These are phyloP conservation scores for Alternaria angustiovoidea DNA, from an alignment of 2,329 filamentous ascomycete species.

Conservation along the genomic window DNA sequence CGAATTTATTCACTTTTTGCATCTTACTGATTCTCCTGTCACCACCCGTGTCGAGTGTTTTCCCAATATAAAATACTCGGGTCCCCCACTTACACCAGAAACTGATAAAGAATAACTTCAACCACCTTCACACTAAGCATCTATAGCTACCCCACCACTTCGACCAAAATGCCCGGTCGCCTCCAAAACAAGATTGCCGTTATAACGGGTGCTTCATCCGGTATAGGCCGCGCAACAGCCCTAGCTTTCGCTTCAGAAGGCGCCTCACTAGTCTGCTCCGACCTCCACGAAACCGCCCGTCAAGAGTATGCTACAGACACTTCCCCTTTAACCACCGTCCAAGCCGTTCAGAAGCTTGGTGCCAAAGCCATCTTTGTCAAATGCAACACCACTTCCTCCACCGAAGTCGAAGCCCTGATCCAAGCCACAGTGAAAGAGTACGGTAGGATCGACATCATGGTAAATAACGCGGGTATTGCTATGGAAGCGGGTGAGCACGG, in stretches of 20 bases:
- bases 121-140: neutral
- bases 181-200: constrained; percentile 43
- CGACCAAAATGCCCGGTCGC: constrained; percentile 29
- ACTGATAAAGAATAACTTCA: neutral
- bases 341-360: constrained; percentile 40
- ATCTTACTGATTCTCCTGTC: neutral
- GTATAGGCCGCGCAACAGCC: constrained; percentile 47
- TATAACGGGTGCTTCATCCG: constrained; percentile 46
- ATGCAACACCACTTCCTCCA: constrained; percentile 55
- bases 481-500: constrained; percentile 42
- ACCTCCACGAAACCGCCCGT: constrained; percentile 34
- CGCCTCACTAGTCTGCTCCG: constrained; percentile 43
- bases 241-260: constrained; percentile 44
- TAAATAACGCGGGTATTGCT: constrained; percentile 59
- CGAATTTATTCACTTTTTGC: neutral
- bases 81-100: neutral
- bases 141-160: neutral
- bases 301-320: constrained; percentile 25
- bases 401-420: constrained; percentile 55
- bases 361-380: constrained; percentile 48
- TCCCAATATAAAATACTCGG: neutral
- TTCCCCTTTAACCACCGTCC: constrained; percentile 33
- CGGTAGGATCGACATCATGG: constrained; percentile 60
- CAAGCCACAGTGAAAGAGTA: constrained; percentile 53
- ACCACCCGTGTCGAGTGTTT: neutral